Percentiles rank a stretch among this genome's conserved stretches.
These are phyloP conservation scores for Trypanosoma melophagium DNA, from an alignment of 208 protist genomes.

Conservation along the genomic window DNA sequence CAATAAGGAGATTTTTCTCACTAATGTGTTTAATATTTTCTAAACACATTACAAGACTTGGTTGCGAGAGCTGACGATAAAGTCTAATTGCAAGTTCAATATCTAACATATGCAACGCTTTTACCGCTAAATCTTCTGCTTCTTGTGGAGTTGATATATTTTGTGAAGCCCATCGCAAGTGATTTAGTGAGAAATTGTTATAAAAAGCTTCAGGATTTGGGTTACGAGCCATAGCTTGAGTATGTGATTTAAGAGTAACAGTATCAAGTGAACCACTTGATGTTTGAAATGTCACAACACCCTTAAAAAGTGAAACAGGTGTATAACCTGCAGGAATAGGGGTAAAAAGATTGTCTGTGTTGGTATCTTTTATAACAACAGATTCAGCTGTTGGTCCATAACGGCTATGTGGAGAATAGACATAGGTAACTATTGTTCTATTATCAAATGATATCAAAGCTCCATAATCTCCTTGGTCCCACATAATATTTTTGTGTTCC, in stretches of 20 bases:
- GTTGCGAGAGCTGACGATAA: slow-evolving; percentile 91
- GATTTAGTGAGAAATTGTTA: slow-evolving; percentile 92
- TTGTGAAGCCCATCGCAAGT: slow-evolving; percentile 87
- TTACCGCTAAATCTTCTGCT: slow-evolving; percentile 81
- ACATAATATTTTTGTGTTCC: slow-evolving; percentile 76
- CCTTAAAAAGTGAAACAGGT: slow-evolving; percentile 81
- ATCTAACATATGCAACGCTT: slow-evolving; percentile 93
- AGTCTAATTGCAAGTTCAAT: slow-evolving; percentile 91
- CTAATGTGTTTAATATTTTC: slow-evolving; percentile 91
- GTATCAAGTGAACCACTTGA: slow-evolving; percentile 61
- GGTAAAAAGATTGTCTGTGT: slow-evolving; percentile 70
- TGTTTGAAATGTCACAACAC: slow-evolving; percentile 77
- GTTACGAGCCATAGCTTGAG: slow-evolving; percentile 41
- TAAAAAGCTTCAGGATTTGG: slow-evolving; percentile 81
- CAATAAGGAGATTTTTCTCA: slow-evolving; percentile 94
- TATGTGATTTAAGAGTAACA: slow-evolving; percentile 82
- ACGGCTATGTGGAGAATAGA: slow-evolving; percentile 85
- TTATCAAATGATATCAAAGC: slow-evolving; percentile 83
- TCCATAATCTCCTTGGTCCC: slow-evolving; percentile 91
- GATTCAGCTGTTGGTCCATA: slow-evolving; percentile 87
- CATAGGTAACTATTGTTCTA: slow-evolving; percentile 83
- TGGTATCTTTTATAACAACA: slow-evolving; percentile 55
- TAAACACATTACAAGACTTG: slow-evolving; percentile 92
- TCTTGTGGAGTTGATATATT: slow-evolving; percentile 83
- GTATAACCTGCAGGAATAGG: slow-evolving; percentile 60